Base-by-base conservation (phyloP, 208 protist species). In the Borovskyia barvae region DNA sequence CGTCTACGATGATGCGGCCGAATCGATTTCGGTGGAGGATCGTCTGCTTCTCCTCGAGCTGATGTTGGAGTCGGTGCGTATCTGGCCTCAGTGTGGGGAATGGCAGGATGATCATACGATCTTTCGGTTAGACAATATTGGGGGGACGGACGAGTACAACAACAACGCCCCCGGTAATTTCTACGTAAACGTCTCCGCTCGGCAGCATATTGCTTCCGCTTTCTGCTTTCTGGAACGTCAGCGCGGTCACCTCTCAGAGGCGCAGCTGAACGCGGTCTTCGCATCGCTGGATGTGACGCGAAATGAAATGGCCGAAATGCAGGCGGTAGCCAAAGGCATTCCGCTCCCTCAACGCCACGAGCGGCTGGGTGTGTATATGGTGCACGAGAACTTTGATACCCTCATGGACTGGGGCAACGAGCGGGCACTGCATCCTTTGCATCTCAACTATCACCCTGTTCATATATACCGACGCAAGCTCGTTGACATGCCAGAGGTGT, bases 361-460 rank as follows among this genome's bases (percentile, higher is more conserved):
- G 47, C 77, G 76, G 24, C 64, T 85, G 0, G 80, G 78, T 14
- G 82, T 92, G 15, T 96, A 92, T 74, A 75, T 89, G 68, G 85
- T 92, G 25, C 90, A 96, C 63, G 82, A 96, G 55, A 77, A 83
- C 73, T 96, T 96, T 51, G 73, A 93, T 65, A 83, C 77, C 33
- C 69, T 96, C 28, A 53, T 69, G 5, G 61, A 79, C 37, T 96
- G 90, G 87, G 63, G 58, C 22, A 72, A 66, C 6, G 82, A 88
- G 28, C 72, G 80, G 15, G 67, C 75, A 1, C 71, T 77, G 56
- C 87, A 96, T 64, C 90, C 90, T 17, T 68, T 96, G 22, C 74
- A 76, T 40, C 77, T 92, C 55, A 96, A 96, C 73, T 94, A 96
- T 73, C 90, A 96, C 72, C 90, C 90, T 0, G 77, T 96, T 33